A percentile compares a stretch with the other conserved stretches of the same genome.
Evolutionary conservation across 2,329 filamentous ascomycete genomes (phyloP).

Genomic region (Fusarium sp.): DNA sequence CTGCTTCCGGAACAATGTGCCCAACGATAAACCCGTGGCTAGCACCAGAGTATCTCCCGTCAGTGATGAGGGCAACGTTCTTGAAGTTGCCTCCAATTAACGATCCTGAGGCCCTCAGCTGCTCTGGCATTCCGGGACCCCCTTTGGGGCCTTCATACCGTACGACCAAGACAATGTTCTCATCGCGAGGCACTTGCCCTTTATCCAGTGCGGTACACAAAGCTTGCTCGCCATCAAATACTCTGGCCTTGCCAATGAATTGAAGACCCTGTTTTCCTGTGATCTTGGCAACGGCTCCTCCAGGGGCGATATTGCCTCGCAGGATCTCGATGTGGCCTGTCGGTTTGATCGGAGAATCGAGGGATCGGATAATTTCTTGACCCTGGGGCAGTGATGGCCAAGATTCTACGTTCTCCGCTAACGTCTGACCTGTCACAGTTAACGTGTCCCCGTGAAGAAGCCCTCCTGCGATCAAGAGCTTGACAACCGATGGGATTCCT

Average conservation of each 20-base stretch:
- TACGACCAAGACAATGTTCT: constrained; percentile 86
- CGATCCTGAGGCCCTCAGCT: constrained; percentile 85
- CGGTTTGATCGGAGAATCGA: constrained; percentile 78
- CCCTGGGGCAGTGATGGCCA: constrained; percentile 80
- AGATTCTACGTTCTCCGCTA: constrained; percentile 81
- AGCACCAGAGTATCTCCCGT: constrained; percentile 69
- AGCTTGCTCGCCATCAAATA: constrained; percentile 87
- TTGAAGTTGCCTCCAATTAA: constrained; percentile 90
- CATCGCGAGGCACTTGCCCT: constrained; percentile 61
- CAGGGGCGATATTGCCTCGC: constrained; percentile 85
- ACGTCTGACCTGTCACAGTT: constrained; percentile 81
- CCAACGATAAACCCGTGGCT: constrained; percentile 93
- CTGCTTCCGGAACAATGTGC: constrained; percentile 90
- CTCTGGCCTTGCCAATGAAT: constrained; percentile 82
- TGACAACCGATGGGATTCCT: not conserved
- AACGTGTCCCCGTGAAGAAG: not conserved
- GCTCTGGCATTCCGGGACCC: constrained; percentile 94
- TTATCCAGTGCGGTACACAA: constrained; percentile 81
- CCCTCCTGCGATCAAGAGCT: not conserved
- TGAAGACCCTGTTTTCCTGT: constrained; percentile 89
- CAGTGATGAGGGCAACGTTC: constrained; percentile 87
- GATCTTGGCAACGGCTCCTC: constrained; percentile 92
- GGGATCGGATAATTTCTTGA: constrained; percentile 85
- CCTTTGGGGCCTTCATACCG: constrained; percentile 93
- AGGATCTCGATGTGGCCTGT: constrained; percentile 90